These are phyloP conservation scores for Anisogramma anomala DNA, from an alignment of 2,329 filamentous ascomycete species.

Conservation along the genomic window DNA sequence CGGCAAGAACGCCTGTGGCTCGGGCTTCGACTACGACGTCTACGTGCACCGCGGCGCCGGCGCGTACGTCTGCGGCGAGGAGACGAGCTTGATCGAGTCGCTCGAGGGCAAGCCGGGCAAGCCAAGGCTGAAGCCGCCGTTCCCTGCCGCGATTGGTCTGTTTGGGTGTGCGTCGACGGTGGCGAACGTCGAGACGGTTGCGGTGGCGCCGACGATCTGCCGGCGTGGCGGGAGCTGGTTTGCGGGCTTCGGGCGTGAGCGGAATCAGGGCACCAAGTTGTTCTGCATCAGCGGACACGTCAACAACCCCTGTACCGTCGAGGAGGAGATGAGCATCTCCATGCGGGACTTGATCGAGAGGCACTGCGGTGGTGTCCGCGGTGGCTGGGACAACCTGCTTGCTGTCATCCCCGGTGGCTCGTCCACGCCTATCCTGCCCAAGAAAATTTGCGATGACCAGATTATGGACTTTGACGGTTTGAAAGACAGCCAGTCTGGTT, in stretches of 20 bases:
- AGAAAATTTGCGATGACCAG: conserved; percentile 81
- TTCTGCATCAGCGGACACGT: conserved; percentile 98
- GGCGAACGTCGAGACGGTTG: conserved; percentile 94
- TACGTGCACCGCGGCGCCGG: conserved; percentile 94
- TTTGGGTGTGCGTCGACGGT: conserved; percentile 98
- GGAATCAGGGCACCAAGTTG: conserved; percentile 94
- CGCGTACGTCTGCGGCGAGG: conserved; percentile 95
- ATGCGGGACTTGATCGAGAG: conserved; percentile 93
- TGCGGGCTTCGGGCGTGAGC: conserved; percentile 82
- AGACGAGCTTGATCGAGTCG: conserved; percentile 96
- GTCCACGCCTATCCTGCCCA: conserved; percentile 90
- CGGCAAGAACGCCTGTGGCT: conserved; percentile 95
- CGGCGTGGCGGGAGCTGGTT: conserved; percentile 91
- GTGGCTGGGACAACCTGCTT: conserved; percentile 95
- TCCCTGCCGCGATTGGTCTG: conserved; percentile 91
- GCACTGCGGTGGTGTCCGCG: conserved; percentile 92
- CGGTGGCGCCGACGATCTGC: conserved; percentile 90
- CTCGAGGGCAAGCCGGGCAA: conserved; percentile 98
- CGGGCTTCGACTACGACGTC: conserved; percentile 96
- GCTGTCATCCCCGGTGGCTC: conserved; percentile 94
- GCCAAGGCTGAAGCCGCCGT: conserved; percentile 95
- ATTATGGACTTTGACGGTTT: conserved; percentile 98
- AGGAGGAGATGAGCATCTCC: conserved; percentile 98
- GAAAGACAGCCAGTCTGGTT: conserved; percentile 94
- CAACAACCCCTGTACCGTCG: conserved; percentile 95